Percentiles rank a stretch among this genome's conserved stretches.
Conservation (phyloP, 306 rosid species). For the Betula pendula region DNA sequence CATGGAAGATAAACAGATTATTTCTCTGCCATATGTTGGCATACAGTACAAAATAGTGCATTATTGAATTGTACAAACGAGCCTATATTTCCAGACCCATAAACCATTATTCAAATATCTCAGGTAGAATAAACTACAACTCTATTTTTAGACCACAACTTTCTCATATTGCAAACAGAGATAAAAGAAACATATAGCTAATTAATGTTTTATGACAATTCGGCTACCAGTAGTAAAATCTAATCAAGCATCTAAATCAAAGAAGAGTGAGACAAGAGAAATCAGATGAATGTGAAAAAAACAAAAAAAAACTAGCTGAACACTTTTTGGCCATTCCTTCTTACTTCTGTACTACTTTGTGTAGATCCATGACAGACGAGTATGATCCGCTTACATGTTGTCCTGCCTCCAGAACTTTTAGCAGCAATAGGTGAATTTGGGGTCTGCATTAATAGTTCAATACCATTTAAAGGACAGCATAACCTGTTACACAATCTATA, state of each 20-base stretch:
- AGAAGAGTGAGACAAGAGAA: neutral
- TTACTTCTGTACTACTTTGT: slow-evolving; percentile 58
- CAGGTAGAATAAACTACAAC: neutral
- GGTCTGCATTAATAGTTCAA: slow-evolving; percentile 64
- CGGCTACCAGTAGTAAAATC: neutral
- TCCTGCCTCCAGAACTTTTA: slow-evolving; percentile 81
- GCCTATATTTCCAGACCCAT: neutral
- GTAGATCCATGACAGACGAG: slow-evolving; percentile 83
- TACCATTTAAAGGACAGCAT: slow-evolving; percentile 30
- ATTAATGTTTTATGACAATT: neutral
- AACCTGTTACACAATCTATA: slow-evolving; percentile 25
- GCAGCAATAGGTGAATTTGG: slow-evolving; percentile 88
- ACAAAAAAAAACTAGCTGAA: neutral
- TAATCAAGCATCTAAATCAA: neutral
- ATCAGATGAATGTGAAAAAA: neutral
- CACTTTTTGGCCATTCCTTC: slow-evolving; percentile 18
- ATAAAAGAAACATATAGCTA: neutral
- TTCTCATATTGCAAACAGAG: slow-evolving; percentile 5
- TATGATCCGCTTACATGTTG: slow-evolving; percentile 54
- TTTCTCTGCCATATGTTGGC: no score
- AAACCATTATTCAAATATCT: neutral
- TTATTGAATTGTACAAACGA: neutral
- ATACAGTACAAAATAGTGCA: neutral
- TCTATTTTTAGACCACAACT: slow-evolving; percentile 18
- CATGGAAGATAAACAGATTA: neutral